Base-by-base conservation (phyloP, 2,329 filamentous ascomycete species). In the Scedosporium aurantiacum region DNA sequence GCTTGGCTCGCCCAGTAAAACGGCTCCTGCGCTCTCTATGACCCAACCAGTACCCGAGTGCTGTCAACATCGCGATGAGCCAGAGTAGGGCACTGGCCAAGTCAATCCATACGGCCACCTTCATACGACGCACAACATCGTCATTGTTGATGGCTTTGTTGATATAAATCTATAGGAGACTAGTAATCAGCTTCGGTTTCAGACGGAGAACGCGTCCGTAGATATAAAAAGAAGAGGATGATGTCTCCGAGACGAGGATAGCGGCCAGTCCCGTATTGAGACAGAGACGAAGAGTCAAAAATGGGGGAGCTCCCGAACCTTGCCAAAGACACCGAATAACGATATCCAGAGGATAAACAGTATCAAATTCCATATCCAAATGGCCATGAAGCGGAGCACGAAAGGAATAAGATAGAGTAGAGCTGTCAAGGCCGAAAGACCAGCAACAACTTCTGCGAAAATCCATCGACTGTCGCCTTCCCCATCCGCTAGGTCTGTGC, bases 51-150 rank as follows among this genome's bases (percentile, higher is more conserved):
- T 87, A 82, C 1, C 79, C 70, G 14, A 76, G 76, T 14, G 81
- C 77, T 28, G 79, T 82, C 12, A 81, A 63, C 3, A 82, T 80
- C 2, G 83, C 85, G 56, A 86, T 72, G 58, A 91, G 74, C 91
- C 91, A 96, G 58, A 96, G 78, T 14, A 90, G 70, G 71, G 90
- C 82, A 70, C 87, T 90, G 56, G 82, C 77, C 58, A 96, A 73
- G 71, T 93, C 88, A 55, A 96, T 79, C 89, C 90, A 96, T 16
- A 94, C 89, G 4, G 90, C 89, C 69, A 87, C 85, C 76, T 91
- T 91, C 91, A 96, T 96, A 62, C 89, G 82, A 66, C 78, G 75
- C 62, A 93, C 80, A 5, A 37, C 85, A 47, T 68, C 67, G 69
- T 89, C 80, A 14, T 85, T 85, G 70, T 88, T 78, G 0, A 86